These are phyloP conservation scores for Trichoderma oligosporum DNA, from an alignment of 2,329 filamentous ascomycete species.

Conservation along the genomic window DNA sequence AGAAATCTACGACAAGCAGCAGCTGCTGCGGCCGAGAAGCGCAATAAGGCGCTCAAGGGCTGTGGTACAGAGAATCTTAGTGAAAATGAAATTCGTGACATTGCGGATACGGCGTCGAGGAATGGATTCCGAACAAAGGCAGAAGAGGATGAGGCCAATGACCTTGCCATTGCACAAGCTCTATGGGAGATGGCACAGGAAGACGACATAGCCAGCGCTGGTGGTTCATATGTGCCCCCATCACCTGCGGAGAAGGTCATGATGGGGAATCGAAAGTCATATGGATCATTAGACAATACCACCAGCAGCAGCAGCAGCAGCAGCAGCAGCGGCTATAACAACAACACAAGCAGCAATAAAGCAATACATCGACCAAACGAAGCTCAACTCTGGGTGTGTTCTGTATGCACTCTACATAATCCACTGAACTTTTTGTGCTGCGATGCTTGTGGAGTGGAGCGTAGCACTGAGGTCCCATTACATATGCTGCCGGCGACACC, in stretches of 20 bases:
- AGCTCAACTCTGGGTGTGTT: constrained; percentile 47
- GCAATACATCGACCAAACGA: background rate
- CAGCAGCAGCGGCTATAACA: background rate
- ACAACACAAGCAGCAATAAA: background rate
- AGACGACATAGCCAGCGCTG: constrained; percentile 19
- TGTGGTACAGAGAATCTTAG: constrained; percentile 71
- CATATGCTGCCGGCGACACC: constrained; percentile 19
- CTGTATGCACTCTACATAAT: constrained; percentile 56
- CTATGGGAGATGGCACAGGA: constrained; percentile 83
- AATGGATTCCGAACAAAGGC: constrained; percentile 80
- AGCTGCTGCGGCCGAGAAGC: constrained; percentile 65
- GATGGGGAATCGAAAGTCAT: constrained; percentile 44
- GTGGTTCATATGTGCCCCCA: background rate
- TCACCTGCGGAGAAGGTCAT: constrained; percentile 15
- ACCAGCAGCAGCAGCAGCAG: background rate
- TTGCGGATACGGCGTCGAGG: constrained; percentile 59
- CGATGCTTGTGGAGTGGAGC: constrained; percentile 52
- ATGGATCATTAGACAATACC: background rate
- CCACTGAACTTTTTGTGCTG: constrained; percentile 49
- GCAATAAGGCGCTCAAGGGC: constrained; percentile 63
- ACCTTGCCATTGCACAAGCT: constrained; percentile 79
- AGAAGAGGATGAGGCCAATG: constrained; percentile 85
- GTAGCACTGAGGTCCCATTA: constrained; percentile 25
- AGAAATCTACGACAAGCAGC: constrained; percentile 70
- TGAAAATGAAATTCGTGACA: constrained; percentile 61